These are phyloP conservation scores for Trichoderma citrinoviride DNA, from an alignment of 2,329 filamentous ascomycete species.

Conservation along the genomic window DNA sequence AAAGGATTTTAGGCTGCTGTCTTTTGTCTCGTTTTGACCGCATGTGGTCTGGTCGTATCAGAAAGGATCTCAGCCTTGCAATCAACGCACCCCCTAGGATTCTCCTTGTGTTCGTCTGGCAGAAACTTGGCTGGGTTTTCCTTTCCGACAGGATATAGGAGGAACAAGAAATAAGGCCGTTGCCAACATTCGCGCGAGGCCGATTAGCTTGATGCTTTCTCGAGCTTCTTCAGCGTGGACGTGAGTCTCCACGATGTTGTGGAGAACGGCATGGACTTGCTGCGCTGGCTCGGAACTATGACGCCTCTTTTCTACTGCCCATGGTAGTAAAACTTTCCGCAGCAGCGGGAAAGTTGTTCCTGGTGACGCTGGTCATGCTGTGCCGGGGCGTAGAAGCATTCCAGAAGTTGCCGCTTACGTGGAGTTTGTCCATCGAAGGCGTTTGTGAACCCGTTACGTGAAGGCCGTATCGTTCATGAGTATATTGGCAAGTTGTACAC, in stretches of 20 bases:
- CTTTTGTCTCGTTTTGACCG: neutral
- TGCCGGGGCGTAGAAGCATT: slow-evolving; percentile 5
- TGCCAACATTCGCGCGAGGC: neutral
- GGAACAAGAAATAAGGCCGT: neutral
- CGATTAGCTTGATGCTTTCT: neutral
- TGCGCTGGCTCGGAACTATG: neutral
- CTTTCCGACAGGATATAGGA: neutral
- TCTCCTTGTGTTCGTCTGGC: neutral
- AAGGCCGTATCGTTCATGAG: neutral
- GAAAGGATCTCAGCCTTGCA: neutral
- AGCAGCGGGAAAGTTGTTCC: too few species aligned
- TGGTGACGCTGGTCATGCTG: neutral
- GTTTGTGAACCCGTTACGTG: neutral
- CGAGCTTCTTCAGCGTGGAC: too few species aligned
- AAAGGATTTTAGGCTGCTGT: neutral
- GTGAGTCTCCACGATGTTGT: neutral
- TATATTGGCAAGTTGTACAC: neutral
- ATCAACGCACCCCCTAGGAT: neutral
- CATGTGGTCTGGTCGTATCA: too few species aligned
- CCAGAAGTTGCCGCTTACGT: slow-evolving; percentile 12
- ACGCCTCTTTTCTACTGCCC: too few species aligned
- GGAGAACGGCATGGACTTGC: neutral
- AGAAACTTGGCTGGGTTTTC: neutral
- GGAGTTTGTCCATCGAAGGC: neutral
- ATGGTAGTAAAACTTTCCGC: too few species aligned